Percentiles rank a stretch among this genome's conserved stretches.
Conservation (phyloP, 2,329 filamentous ascomycete species). For the Sordariomycetes sp. region DNA sequence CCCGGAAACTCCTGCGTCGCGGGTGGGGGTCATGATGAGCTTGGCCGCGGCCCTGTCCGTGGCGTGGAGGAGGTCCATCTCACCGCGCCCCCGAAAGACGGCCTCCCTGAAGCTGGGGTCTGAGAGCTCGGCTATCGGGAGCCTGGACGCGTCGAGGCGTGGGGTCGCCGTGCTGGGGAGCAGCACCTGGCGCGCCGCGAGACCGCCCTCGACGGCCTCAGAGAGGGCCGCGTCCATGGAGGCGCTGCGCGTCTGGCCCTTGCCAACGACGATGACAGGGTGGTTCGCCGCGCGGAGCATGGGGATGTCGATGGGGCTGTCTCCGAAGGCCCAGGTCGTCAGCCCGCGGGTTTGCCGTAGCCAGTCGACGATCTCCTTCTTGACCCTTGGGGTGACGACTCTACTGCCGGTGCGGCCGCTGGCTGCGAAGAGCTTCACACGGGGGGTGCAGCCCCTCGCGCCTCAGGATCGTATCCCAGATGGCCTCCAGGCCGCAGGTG, state of each 20-base stretch:
- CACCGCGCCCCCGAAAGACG: constrained; percentile 7
- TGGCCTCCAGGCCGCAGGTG: not conserved
- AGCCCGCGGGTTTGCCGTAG: constrained; percentile 15
- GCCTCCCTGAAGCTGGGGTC: not conserved
- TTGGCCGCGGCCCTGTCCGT: constrained; percentile 31
- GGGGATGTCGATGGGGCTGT: constrained; percentile 43
- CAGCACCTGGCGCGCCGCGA: constrained; percentile 34
- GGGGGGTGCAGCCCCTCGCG: not conserved
- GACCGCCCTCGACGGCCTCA: constrained; percentile 25
- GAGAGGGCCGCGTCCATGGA: constrained; percentile 37
- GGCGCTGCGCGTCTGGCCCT: constrained; percentile 31
- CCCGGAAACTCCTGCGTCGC: constrained; percentile 34
- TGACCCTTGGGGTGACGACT: not conserved
- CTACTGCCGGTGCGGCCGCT: too few relatives aligned
- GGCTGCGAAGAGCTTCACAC: not conserved
- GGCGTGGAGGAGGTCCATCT: constrained; percentile 24
- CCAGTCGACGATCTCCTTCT: not conserved
- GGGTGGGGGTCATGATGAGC: constrained; percentile 41
- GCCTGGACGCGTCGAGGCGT: constrained; percentile 26
- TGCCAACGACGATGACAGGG: constrained; percentile 44
- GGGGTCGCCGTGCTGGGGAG: constrained; percentile 26
- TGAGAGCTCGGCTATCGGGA: constrained; percentile 28
- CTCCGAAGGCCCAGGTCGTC: constrained; percentile 50
- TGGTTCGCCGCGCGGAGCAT: constrained; percentile 45
- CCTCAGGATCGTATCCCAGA: not conserved